Percentiles rank a stretch among this genome's conserved stretches.
phyloP scores from a whole-genome alignment of 2,329 filamentous ascomycete genomes.

The Amylocarpus encephaloides region DNA sequence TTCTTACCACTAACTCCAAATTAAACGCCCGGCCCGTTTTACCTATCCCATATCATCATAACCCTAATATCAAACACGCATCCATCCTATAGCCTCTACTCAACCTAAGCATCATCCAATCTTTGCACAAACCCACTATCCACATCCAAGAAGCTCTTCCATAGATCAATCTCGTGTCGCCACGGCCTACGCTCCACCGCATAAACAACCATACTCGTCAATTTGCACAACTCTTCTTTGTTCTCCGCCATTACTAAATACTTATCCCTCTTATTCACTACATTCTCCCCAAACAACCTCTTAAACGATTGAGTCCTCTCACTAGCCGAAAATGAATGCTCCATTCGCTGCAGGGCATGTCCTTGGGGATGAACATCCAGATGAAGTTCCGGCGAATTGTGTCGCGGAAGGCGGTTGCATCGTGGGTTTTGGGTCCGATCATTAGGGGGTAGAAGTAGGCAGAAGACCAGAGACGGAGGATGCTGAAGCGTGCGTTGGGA shows the following conservation, averaged over 20 bases:
- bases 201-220: constrained; percentile 37
- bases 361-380: constrained; percentile 44
- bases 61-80: not conserved
- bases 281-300: constrained; percentile 34
- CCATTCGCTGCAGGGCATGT: constrained; percentile 39
- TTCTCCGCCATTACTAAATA: constrained; percentile 41
- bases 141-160: constrained; percentile 45
- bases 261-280: constrained; percentile 38
- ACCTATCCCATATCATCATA: not conserved
- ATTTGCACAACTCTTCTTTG: constrained; percentile 35
- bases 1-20: no score
- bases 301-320: constrained; percentile 7
- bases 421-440: constrained; percentile 35
- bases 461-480: constrained; percentile 41
- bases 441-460: constrained; percentile 45
- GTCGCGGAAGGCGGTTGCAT: constrained; percentile 36
- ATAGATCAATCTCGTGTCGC: constrained; percentile 44
- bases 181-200: constrained; percentile 43
- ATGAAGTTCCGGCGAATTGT: constrained; percentile 38
- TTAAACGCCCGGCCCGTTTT: no score
- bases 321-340: constrained; percentile 36
- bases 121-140: constrained; percentile 38
- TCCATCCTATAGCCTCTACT: not conserved
- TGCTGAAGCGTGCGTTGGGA: constrained; percentile 35
- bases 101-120: constrained; percentile 30